Conservation (phyloP, 805 yeast genomes). For the Suhomyces vadensis region DNA sequence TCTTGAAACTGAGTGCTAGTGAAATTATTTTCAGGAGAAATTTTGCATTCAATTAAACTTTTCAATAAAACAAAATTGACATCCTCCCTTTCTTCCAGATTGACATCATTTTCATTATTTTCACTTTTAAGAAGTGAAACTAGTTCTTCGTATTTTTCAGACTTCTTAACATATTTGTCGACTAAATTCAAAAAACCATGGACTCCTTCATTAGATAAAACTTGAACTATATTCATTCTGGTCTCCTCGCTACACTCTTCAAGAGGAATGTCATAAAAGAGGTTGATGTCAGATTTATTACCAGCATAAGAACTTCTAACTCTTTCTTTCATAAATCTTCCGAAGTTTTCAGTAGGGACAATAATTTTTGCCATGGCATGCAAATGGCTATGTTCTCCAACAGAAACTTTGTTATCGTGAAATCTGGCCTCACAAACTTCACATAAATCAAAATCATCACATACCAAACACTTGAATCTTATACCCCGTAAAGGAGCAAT, state of each 20-base stretch:
- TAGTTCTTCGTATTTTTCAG: slow-evolving; percentile 27
- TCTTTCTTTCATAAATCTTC: neutral
- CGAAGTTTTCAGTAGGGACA: slow-evolving; percentile 5
- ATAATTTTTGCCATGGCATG: slow-evolving; percentile 35
- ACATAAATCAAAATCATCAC: slow-evolving; percentile 56
- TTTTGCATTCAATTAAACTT: slow-evolving; percentile 15
- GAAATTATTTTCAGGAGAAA: neutral
- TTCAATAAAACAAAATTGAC: slow-evolving; percentile 25
- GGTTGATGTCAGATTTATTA: slow-evolving; percentile 14
- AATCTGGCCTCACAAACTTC: slow-evolving; percentile 30
- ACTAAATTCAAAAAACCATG: slow-evolving; percentile 19
- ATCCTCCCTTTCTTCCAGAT: slow-evolving; percentile 18
- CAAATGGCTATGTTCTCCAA: slow-evolving; percentile 21
- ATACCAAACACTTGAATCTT: slow-evolving; percentile 53
- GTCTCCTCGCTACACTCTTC: slow-evolving; percentile 16
- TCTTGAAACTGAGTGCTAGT: no score
- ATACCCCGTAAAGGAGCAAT: slow-evolving; percentile 42
- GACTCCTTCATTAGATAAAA: slow-evolving; percentile 17
- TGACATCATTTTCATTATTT: slow-evolving; percentile 12
- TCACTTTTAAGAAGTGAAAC: slow-evolving; percentile 7
- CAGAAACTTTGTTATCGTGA: slow-evolving; percentile 11
- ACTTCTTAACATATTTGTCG: slow-evolving; percentile 18
- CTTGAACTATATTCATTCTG: slow-evolving; percentile 15
- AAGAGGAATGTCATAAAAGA: slow-evolving; percentile 28
- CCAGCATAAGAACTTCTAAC: neutral